phyloP scores from a whole-genome alignment of 257 asterid species.

The Nicotiana otophora region DNA sequence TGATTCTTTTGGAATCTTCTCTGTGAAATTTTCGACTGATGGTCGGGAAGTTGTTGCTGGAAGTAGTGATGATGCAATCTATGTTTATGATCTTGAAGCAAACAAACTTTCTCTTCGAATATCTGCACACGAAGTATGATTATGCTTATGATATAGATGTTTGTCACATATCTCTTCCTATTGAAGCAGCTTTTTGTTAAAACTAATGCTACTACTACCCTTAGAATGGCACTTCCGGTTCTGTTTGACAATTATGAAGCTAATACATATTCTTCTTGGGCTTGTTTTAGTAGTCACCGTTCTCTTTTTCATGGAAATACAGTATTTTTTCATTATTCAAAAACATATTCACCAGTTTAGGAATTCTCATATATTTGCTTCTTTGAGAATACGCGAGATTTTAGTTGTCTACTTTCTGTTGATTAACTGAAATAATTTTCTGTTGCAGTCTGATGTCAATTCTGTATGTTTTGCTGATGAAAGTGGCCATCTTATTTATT shows the following conservation, averaged over 20 bases:
- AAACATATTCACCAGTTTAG: neutral
- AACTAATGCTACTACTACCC: neutral
- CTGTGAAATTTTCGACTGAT: conserved; percentile 71
- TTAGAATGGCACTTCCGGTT: neutral
- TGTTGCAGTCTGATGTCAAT: conserved; percentile 81
- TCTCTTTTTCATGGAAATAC: neutral
- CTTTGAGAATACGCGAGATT: neutral
- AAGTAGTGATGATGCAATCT: conserved; percentile 69
- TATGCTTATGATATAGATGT: neutral
- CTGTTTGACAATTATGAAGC: neutral
- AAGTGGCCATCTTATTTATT: conserved; percentile 77
- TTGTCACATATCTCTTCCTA: neutral
- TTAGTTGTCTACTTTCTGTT: neutral
- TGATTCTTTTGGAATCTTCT: conserved; percentile 73
- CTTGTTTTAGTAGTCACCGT: neutral
- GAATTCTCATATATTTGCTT: neutral
- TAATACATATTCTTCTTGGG: neutral
- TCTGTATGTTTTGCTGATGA: conserved; percentile 94
- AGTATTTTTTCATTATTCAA: neutral
- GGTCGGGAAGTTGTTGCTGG: conserved; percentile 93
- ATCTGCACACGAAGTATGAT: conserved; percentile 58
- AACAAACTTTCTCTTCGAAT: conserved; percentile 62
- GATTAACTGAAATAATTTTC: conserved; percentile 6
- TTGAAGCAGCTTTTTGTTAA: neutral
- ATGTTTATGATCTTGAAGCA: conserved; percentile 84